Percentiles rank a stretch among this genome's conserved stretches.
Evolutionary conservation across 805 yeast genomes (phyloP).

Genomic region (Starmerella kuoi): DNA sequence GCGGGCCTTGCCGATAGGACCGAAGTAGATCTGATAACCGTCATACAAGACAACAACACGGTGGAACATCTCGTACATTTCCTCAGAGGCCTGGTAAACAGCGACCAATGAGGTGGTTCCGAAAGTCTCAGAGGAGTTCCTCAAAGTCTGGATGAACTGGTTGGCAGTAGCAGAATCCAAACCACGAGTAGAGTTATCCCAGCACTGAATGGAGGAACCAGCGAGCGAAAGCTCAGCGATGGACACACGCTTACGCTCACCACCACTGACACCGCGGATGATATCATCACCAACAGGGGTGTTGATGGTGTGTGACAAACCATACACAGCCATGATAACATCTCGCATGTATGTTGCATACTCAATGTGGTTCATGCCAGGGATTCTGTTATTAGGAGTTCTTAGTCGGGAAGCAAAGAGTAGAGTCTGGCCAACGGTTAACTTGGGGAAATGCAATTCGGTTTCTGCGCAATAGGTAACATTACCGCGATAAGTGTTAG

Average conservation of each 20-base stretch:
- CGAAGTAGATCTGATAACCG: constrained; percentile 54
- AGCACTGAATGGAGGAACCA: constrained; percentile 52
- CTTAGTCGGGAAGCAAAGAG: constrained; percentile 57
- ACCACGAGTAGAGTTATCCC: constrained; percentile 82
- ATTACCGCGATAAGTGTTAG: constrained; percentile 43
- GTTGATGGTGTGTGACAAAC: constrained; percentile 46
- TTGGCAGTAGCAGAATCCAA: constrained; percentile 74
- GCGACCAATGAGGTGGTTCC: constrained; percentile 52
- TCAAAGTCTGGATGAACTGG: constrained; percentile 56
- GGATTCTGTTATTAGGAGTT: constrained; percentile 46
- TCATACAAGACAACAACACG: constrained; percentile 48
- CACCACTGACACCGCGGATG: constrained; percentile 69
- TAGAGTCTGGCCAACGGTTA: constrained; percentile 63
- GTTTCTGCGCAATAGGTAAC: constrained; percentile 34
- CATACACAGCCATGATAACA: constrained; percentile 42
- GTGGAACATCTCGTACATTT: constrained; percentile 52
- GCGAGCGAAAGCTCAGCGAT: constrained; percentile 64
- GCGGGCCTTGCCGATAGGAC: constrained; percentile 44
- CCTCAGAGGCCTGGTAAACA: constrained; percentile 57
- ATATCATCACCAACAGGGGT: constrained; percentile 52
- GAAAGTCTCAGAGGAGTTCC: constrained; percentile 45
- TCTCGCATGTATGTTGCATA: constrained; percentile 40
- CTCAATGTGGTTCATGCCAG: constrained; percentile 36
- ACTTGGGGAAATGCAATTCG: constrained; percentile 64
- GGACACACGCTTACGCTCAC: constrained; percentile 76